Percentiles rank a stretch among this genome's conserved stretches.
Evolutionary conservation across 73 alveolate species (phyloP).

Genomic region (Durusdinium trenchii): DNA sequence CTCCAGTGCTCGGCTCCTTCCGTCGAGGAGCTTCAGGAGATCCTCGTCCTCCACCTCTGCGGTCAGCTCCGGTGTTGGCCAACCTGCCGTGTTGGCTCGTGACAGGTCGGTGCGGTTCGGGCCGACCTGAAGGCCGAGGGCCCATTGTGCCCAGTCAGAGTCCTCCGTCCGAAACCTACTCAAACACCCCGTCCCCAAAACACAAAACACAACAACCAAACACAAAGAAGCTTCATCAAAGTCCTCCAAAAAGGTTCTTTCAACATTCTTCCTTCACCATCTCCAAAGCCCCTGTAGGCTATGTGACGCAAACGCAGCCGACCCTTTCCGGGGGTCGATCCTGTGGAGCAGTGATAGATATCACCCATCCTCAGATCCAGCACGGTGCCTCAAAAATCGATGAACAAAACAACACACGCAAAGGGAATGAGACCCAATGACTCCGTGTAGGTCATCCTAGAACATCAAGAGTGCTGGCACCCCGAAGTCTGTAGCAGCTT

Average conservation of each 20-base stretch:
- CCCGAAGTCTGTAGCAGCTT: no score
- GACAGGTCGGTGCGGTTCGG: no score
- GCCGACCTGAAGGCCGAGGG: no score
- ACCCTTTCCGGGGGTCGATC: background rate
- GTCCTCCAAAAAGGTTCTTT: background rate
- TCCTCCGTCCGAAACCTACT: background rate
- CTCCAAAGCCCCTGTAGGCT: background rate
- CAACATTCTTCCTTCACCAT: background rate
- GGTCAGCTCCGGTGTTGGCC: constrained; percentile 79
- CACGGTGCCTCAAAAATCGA: background rate
- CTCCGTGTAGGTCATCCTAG: no score
- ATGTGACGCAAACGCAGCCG: background rate
- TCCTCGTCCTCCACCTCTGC: constrained; percentile 29
- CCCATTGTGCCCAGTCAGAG: no score
- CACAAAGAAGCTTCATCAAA: background rate
- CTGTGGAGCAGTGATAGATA: constrained; percentile 86
- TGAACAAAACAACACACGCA: background rate
- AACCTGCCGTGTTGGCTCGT: background rate
- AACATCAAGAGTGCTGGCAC: no score
- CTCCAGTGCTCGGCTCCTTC: background rate
- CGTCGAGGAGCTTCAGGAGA: background rate
- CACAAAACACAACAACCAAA: background rate
- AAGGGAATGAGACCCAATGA: no score
- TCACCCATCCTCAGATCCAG: constrained; percentile 40
- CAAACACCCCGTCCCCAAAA: background rate